phyloP scores from a whole-genome alignment of 768 basidiomycete genomes.

The Multifurca ochricompacta region DNA sequence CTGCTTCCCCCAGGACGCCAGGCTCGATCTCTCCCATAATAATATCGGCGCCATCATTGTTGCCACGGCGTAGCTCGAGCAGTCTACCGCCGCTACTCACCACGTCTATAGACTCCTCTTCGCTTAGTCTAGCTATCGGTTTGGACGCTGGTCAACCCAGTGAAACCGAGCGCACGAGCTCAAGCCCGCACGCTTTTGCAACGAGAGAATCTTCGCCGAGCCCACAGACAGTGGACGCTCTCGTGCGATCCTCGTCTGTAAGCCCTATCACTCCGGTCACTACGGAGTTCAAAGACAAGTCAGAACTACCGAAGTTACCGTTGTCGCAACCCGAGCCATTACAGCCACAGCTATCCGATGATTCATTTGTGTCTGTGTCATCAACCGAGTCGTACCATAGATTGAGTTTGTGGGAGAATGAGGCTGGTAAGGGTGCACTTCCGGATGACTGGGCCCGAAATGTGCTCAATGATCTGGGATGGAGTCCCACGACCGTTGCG shows the following conservation, averaged over 20 bases:
- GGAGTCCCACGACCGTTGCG: conserved; percentile 12
- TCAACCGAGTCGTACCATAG: conserved; percentile 39
- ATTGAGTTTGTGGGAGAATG: conserved; percentile 33
- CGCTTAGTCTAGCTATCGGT: conserved; percentile 31
- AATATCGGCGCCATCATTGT: conserved; percentile 34
- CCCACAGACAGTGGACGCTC: not conserved
- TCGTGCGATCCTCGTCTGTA: not conserved
- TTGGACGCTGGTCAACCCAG: conserved; percentile 24
- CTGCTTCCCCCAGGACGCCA: conserved; percentile 17
- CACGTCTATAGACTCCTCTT: conserved; percentile 52
- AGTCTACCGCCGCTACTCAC: conserved; percentile 51
- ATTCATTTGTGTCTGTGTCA: conserved; percentile 31
- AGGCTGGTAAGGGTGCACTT: conserved; percentile 11
- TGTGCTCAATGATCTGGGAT: conserved; percentile 51
- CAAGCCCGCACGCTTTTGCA: not conserved
- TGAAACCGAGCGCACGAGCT: conserved; percentile 12
- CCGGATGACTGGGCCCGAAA: conserved; percentile 68
- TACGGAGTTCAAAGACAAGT: not conserved
- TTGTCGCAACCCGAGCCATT: conserved; percentile 15
- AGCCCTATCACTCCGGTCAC: conserved; percentile 13
- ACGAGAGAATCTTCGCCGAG: conserved; percentile 2
- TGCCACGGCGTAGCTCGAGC: conserved; percentile 42
- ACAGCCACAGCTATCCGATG: conserved; percentile 21
- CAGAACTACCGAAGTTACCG: conserved; percentile 9
- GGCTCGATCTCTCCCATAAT: conserved; percentile 25